Conservation (phyloP, 441 rosid genomes). For the Erodium moschatum region DNA sequence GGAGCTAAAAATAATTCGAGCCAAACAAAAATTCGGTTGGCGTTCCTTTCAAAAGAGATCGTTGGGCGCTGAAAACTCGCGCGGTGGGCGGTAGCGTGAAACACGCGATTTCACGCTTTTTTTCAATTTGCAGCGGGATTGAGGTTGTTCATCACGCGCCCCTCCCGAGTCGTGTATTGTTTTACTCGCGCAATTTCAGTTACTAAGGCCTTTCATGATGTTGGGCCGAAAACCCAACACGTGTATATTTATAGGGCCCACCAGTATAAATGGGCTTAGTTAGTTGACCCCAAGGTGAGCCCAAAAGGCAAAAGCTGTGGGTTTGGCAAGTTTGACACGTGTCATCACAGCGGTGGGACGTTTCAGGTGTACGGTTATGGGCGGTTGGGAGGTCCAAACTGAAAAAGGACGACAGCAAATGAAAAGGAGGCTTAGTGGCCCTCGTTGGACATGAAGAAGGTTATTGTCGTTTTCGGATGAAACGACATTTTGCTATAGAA, state of each 20-base stretch:
- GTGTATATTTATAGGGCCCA: not conserved
- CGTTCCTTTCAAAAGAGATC: not conserved
- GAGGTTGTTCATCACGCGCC: not conserved
- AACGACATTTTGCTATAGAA: not conserved
- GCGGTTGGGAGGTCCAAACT: not conserved
- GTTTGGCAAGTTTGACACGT: not conserved
- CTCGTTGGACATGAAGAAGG: not conserved
- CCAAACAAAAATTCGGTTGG: conserved; percentile 11
- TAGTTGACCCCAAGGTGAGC: not conserved
- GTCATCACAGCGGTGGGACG: not conserved
- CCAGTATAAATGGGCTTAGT: not conserved
- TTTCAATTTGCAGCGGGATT: not conserved
- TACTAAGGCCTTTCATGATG: too few relatives aligned
- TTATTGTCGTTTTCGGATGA: not conserved
- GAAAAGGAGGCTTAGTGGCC: too few relatives aligned
- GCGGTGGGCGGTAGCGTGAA: conserved; percentile 2
- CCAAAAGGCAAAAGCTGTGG: not conserved
- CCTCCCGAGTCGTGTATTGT: too few relatives aligned
- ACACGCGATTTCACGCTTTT: not conserved
- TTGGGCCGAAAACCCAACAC: not conserved
- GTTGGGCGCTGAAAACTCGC: not conserved
- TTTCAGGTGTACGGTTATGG: not conserved
- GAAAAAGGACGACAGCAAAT: not conserved
- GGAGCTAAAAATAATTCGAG: conserved; percentile 2
- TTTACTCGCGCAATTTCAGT: too few relatives aligned